Conservation (phyloP, 805 yeast species). For the Saccharomycopsis synnaedendra region DNA sequence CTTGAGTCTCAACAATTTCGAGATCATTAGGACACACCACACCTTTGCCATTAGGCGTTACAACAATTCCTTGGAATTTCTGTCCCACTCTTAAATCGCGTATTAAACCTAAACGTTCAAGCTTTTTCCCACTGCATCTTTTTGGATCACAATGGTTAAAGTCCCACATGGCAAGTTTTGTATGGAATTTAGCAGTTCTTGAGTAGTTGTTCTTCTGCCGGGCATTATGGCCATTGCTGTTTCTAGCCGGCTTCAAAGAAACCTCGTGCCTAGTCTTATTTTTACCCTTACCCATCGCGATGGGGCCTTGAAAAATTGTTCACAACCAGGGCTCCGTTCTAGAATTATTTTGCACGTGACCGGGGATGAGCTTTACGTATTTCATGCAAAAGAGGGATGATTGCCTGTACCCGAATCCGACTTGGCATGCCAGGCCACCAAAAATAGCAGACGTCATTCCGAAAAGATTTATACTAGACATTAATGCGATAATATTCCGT, state of each 20-base stretch:
- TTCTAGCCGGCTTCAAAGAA: background rate
- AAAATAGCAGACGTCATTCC: too few species aligned
- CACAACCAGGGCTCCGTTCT: too few species aligned
- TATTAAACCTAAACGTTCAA: slow-evolving; percentile 80
- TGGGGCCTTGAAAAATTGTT: too few species aligned
- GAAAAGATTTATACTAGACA: too few species aligned
- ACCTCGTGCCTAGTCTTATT: slow-evolving; percentile 18
- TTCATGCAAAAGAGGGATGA: too few species aligned
- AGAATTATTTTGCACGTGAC: too few species aligned
- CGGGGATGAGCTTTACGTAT: too few species aligned
- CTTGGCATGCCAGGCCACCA: too few species aligned
- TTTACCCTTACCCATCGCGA: slow-evolving; percentile 42
- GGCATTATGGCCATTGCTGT: slow-evolving; percentile 11
- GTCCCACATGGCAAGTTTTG: slow-evolving; percentile 96
- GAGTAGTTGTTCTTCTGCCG: slow-evolving; percentile 18
- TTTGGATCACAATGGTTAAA: slow-evolving; percentile 98
- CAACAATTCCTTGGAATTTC: slow-evolving; percentile 82
- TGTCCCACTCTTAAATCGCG: slow-evolving; percentile 79
- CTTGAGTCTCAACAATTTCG: slow-evolving; percentile 62
- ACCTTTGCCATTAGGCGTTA: slow-evolving; percentile 83
- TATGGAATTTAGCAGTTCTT: slow-evolving; percentile 47
- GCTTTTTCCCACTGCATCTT: slow-evolving; percentile 89
- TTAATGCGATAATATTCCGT: too few species aligned
- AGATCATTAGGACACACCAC: slow-evolving; percentile 85
- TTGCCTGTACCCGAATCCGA: too few species aligned